Base-by-base conservation (phyloP, 2,329 filamentous ascomycete genomes). In the Samsoniella hepiali region DNA sequence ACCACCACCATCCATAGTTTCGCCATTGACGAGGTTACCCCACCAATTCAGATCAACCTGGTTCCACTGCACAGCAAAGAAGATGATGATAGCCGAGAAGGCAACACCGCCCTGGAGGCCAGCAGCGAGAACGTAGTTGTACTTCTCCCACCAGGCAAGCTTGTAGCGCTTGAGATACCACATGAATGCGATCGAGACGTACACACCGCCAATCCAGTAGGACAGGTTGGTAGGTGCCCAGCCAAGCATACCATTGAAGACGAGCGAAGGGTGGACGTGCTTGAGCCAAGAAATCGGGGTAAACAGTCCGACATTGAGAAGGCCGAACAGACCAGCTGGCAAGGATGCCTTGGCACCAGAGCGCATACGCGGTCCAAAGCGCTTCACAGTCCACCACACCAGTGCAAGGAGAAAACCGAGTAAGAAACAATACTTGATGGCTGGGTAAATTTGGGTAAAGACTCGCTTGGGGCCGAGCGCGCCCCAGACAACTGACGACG, bases 321-420 rank as follows among this genome's bases (percentile, higher is more conserved):
- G 58, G 10, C n/a, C 38, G 55, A 63, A 68, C 8, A 69, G 17
- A 34, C 4, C 62, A 47, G 13, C 65, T 57, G 38, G 69, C 42
- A 31, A 32, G 32, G 45, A 27, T 11, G 45, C 56, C 36, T n/a
- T 32, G 29, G 15, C 53, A 50, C n/a, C 63, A 9, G 11, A 63
- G 64, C 60, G 60, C 15, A 67, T 15, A 5, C 56, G 34, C 0
- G 65, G 58, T 57, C 70, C 72, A 71, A 93, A 93, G 1, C 90
- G 88, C 70, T 91, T 91, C 70, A 90, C 82, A 6, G 89, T 89
- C 63, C 59, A 71, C 66, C 78, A 80, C 3, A 74, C 58, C 5
- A 80, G 13, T 15, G 76, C 73, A 11, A 80, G 68, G 45, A 69
- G 65, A 31, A 62, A 62, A 11, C 60, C 60, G 10, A 62, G 60